Conservation (phyloP, 2,329 filamentous ascomycete species). For the Fusarium brachygibbosum region DNA sequence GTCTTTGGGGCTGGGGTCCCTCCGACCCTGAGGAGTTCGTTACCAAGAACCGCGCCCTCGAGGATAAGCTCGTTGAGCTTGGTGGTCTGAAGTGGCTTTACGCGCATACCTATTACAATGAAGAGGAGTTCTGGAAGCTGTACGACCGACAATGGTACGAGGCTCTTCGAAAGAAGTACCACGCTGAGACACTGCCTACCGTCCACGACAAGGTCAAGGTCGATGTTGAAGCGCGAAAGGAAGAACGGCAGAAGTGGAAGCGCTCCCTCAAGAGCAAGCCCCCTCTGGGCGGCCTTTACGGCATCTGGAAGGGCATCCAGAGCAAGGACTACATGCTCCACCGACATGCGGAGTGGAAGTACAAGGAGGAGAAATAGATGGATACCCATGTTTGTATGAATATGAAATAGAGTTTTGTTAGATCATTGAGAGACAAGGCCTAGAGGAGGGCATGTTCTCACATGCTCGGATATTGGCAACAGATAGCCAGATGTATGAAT, state of each 20-base stretch:
- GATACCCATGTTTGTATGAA: constrained; percentile 39
- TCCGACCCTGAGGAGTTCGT: constrained; percentile 71
- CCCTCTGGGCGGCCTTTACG: constrained; percentile 71
- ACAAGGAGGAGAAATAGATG: constrained; percentile 53
- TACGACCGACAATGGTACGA: constrained; percentile 74
- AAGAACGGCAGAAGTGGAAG: constrained; percentile 55
- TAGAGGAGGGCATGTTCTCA: not conserved
- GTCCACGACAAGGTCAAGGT: constrained; percentile 80
- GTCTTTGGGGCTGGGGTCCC: constrained; percentile 85
- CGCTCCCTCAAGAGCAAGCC: constrained; percentile 62
- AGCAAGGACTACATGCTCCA: constrained; percentile 70
- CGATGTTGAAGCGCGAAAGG: constrained; percentile 61
- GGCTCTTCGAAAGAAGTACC: constrained; percentile 71
- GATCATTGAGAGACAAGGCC: not conserved
- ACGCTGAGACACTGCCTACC: constrained; percentile 71
- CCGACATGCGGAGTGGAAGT: constrained; percentile 67
- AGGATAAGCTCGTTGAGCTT: constrained; percentile 75
- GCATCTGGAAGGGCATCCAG: constrained; percentile 70
- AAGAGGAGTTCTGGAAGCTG: constrained; percentile 76
- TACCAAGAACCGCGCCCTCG: constrained; percentile 76
- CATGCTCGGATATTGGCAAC: not conserved
- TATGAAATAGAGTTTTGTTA: constrained; percentile 25
- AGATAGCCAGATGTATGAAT: not conserved
- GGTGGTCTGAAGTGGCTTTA: constrained; percentile 90
- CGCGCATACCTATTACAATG: constrained; percentile 86